Base-by-base conservation (phyloP, 164 flowering plant genomes). In the Vitis rotundifolia region DNA sequence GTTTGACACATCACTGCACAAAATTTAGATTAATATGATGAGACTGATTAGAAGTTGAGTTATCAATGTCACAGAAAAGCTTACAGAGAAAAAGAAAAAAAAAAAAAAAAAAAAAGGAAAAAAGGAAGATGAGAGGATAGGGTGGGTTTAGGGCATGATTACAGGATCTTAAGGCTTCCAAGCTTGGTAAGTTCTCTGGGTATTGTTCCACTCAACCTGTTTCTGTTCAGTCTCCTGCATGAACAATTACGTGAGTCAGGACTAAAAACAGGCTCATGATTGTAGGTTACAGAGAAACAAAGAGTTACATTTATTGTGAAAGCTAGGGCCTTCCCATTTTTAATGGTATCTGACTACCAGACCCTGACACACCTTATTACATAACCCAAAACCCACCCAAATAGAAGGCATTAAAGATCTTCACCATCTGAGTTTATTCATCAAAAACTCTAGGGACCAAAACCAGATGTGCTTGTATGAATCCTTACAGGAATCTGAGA, bases 171-270 rank as follows among this genome's bases (percentile, higher is more conserved):
- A 62, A 92, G 90, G 79, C 73, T 85, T 60, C 73, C 75, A 61
- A 92, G 88, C 75, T 80, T 80, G 65, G 91, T 85, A n/a, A 92
- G 91, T 59, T 84, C 75, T 64, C 89, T 87, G 5, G 95, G 95
- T 52, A 92, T 90, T 48, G 79, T 80, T 61, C 96, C 97, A 1
- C 75, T 88, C 70, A 90, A 73, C 16, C 67, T 84, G 81, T 92
- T 92, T 26, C 79, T 68, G 49, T 88, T 89, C 68, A 92, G 79
- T 70, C 95, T 71, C 81, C 97, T 90, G 82, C 78, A 73, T 16
- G 15, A 26, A 52, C 3, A 48, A 37, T 67, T 51, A 47, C 31
- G 49, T 49, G n/a, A 63, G 14, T 65, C 47, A 56, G 3, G 44
- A 31, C 7, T 61, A 54, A 28, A 14, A 49, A 19, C 50, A 47